A percentile compares a stretch with the other conserved stretches of the same genome.
Conservation (phyloP, 1,284 basidiomycete species). For the Neotropicomus parvogracilis region DNA sequence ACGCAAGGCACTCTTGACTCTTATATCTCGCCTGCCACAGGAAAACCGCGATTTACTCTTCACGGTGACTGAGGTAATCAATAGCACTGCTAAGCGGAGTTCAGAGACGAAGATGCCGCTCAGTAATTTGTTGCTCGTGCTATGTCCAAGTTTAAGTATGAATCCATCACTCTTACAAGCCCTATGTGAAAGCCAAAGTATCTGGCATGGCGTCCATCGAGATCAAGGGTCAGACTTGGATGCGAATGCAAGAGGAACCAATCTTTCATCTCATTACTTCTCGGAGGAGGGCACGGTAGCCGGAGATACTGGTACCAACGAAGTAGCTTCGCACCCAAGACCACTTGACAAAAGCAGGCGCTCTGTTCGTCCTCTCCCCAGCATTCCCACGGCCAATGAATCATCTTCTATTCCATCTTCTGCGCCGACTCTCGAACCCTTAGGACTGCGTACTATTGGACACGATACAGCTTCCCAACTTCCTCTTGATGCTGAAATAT, state of each 20-base stretch:
- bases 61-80: conserved; percentile 72
- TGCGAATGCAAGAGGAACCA: neutral
- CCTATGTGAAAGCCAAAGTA: conserved; percentile 65
- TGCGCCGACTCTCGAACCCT: conserved; percentile 11
- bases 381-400: conserved; percentile 19
- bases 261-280: neutral
- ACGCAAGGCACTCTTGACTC: conserved; percentile 48
- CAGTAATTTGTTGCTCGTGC: conserved; percentile 74
- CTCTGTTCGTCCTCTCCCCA: conserved; percentile 28
- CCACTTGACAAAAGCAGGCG: conserved; percentile 18
- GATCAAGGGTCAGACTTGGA: conserved; percentile 6
- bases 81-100: conserved; percentile 56
- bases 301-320: neutral
- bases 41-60: conserved; percentile 72
- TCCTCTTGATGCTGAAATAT: conserved; percentile 21
- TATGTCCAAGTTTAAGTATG: conserved; percentile 79
- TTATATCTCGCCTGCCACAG: conserved; percentile 62
- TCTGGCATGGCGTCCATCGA: conserved; percentile 49
- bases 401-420: conserved; percentile 3
- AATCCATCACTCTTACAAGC: conserved; percentile 70
- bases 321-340: neutral
- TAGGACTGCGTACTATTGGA: conserved; percentile 1
- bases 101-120: conserved; percentile 81
- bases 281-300: neutral
- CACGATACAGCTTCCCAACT: conserved; percentile 1